phyloP scores from a whole-genome alignment of 2,329 filamentous ascomycete genomes.

The Xylariaceae sp. region DNA sequence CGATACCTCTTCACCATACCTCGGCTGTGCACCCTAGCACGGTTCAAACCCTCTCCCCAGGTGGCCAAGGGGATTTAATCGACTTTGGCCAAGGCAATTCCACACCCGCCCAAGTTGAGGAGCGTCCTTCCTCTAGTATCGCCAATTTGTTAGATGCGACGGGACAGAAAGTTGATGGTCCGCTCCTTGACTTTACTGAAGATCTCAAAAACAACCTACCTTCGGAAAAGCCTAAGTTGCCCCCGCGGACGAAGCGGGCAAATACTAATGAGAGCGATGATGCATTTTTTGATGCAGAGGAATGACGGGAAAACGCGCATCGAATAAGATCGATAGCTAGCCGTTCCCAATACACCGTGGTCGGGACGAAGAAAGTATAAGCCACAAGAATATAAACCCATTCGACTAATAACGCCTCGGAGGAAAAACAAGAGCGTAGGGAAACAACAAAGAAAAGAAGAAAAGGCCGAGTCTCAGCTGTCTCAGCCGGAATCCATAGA shows the following conservation, averaged over 20 bases:
- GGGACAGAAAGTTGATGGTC: conserved; percentile 45
- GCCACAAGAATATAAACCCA: neutral
- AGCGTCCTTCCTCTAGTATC: conserved; percentile 35
- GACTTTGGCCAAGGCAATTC: conserved; percentile 47
- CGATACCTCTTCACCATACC: conserved; percentile 51
- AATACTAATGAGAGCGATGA: conserved; percentile 38
- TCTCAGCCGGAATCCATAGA: neutral
- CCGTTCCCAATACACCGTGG: neutral
- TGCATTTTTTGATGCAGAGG: conserved; percentile 40
- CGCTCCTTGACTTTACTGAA: conserved; percentile 53
- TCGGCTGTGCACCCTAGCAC: conserved; percentile 23
- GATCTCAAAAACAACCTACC: conserved; percentile 52
- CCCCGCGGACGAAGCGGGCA: conserved; percentile 30
- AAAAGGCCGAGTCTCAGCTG: neutral
- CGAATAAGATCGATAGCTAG: neutral
- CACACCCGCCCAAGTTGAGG: neutral
- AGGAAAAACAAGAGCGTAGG: neutral
- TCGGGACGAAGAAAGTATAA: neutral
- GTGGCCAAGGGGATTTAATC: conserved; percentile 46
- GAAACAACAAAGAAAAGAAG: neutral
- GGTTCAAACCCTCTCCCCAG: conserved; percentile 13
- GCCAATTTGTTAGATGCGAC: conserved; percentile 44
- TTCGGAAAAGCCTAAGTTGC: conserved; percentile 11
- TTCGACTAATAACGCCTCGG: neutral
- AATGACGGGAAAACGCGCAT: conserved; percentile 18